Base-by-base conservation (phyloP, 352 stramenopile species). In the Globisporangium nagaii region DNA sequence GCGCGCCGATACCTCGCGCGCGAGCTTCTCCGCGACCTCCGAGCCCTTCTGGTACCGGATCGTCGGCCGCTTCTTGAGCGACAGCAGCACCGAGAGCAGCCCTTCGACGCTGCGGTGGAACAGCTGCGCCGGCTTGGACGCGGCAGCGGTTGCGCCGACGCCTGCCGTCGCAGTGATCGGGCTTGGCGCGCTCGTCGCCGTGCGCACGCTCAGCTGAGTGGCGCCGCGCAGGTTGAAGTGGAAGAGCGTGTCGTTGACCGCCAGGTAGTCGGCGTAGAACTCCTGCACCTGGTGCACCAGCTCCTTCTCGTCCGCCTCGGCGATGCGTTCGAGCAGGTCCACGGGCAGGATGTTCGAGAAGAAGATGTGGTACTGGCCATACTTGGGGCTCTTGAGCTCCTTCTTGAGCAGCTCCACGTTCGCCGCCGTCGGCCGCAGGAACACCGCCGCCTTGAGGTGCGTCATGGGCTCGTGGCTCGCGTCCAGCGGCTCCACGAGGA, bases 321-420 rank as follows among this genome's bases (percentile, higher is more conserved):
- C 97, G 44, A 99, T 71, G n/a, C 97, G 76, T 64, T 98, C 82
- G 13, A 99, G 76, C 35, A 97, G 67, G 28, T 97, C 90, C 2
- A 95, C 70, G 31, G 94, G 76, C 36, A 98, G 53, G 55, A 99
- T 98, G 54, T 98, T 99, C 32, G 89, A 95, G 74, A 99, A 99
- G 71, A 98, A 99, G 46, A 99, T 82, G 73, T 99, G 96, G 76
- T 99, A 99, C 74, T 98, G 93, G 2, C 84, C 78, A 69, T 98
- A 99, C 59, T 98, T 95, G 24, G 96, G 96, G 41, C 79, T 70
- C 56, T 89, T 84, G 13, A 99, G 74, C 75, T 99, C 97, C 15
- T 77, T 68, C 35, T 76, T 82, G 22, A 99, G 73, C 37, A 97
- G 66, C 61, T 97, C 91, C 27, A 98, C 66, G 62, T 98, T 98